Percentiles rank a stretch among this genome's conserved stretches.
Conservation (phyloP, 2,329 filamentous ascomycete genomes). For the Clonostachys chloroleuca region DNA sequence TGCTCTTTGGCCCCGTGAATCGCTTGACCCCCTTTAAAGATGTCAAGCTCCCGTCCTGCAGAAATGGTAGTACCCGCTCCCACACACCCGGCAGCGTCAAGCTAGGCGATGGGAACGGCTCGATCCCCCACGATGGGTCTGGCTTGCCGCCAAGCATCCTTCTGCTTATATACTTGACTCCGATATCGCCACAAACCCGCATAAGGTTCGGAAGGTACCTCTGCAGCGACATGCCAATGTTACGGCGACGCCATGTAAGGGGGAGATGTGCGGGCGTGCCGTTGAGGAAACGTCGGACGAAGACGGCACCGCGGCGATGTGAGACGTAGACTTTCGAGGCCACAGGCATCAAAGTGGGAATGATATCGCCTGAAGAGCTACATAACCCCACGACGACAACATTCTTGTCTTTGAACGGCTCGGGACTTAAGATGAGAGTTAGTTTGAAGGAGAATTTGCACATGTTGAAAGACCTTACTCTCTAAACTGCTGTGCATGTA, state of each 20-base stretch:
- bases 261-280: conserved; percentile 25
- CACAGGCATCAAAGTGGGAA: conserved; percentile 20
- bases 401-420: conserved; percentile 29
- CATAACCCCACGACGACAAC: conserved; percentile 38
- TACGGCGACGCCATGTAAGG: conserved; percentile 22
- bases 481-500: not conserved
- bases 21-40: conserved; percentile 20
- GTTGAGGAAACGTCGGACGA: conserved; percentile 15
- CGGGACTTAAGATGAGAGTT: conserved; percentile 5
- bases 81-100: conserved; percentile 16
- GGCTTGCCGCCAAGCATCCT: conserved; percentile 11
- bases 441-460: not conserved
- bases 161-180: not conserved
- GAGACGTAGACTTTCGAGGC: not conserved
- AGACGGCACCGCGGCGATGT: conserved; percentile 1
- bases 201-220: conserved; percentile 9
- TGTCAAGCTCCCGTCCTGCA: conserved; percentile 26
- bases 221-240: conserved; percentile 19
- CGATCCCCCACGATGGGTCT: conserved; percentile 18
- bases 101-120: conserved; percentile 12
- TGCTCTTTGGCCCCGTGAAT: conserved; percentile 11
- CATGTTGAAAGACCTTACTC: conserved; percentile 1
- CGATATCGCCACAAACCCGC: conserved; percentile 12
- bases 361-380: conserved; percentile 23
- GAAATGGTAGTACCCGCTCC: conserved; percentile 19